Evolutionary conservation across 768 basidiomycete species (phyloP), one percentile per base, ranked within the genome.

Genomic region (Macrolepiota dolichaula): DNA sequence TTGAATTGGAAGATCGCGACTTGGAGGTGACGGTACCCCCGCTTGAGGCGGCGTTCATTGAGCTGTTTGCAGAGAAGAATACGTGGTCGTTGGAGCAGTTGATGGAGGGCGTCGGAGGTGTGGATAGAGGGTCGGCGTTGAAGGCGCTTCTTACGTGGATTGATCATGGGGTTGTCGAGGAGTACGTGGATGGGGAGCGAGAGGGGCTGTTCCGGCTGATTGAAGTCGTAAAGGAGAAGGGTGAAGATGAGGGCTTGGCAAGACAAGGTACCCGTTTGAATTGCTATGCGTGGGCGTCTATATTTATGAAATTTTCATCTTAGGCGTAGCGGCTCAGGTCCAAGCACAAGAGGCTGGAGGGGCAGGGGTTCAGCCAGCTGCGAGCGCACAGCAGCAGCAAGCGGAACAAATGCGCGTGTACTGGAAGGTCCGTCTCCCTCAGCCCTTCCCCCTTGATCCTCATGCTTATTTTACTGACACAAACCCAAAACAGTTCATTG

Each of bases 1-100:
- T 98, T 6, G 85, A 94, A 67, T 79, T 98, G 2, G 81, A 87
- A 66, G 96, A 98, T 70, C 87, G 94, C 12, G 85, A 76, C 3
- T 62, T 97, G 36, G 83, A 85, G 22, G 84, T 84, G 2, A 87
- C 93, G 46, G 93, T 92, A 3, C 86, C 87, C 1, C 93, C 95
- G 0, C 73, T 98, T 19, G 96, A 98, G 70, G 97, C 96, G 10
- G 90, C 93, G 1, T 85, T 96, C 62, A 86, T 96, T 52, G 94
- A 96, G 66, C 77, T 93, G 2, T 97, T 98, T 69, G 87, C 86
- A 24, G 47, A 50, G 36, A 47, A 47, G 47, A 24, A 27, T 65
- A 73, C 79, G 1, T 94, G 91, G 94, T 78, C 80, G 1, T 74
- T 91, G 38, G 84, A 88, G 46, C 90, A 89, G 15, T 77, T 97